phyloP scores from a whole-genome alignment of 495 filamentous ascomycete genomes.

The Aspergillus asperescens region DNA sequence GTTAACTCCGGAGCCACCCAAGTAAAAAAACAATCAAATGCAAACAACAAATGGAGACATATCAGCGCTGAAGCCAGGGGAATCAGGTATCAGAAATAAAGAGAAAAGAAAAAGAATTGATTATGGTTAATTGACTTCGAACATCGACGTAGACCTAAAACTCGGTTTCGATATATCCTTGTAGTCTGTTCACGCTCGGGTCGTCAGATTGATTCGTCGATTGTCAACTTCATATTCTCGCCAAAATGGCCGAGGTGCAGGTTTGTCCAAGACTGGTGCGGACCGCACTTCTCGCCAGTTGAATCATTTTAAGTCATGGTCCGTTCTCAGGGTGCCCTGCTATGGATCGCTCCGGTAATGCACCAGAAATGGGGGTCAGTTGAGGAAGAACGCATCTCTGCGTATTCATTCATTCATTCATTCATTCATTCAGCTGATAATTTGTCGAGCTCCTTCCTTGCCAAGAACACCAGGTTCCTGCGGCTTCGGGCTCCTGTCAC shows the following conservation, averaged over 20 bases:
- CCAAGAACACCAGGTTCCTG: constrained; percentile 90
- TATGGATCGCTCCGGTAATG: background rate
- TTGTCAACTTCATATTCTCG: background rate
- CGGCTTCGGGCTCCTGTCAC: constrained; percentile 88
- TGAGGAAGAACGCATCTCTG: background rate
- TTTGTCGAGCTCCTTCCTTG: constrained; percentile 81
- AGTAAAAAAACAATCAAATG: background rate
- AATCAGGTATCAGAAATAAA: constrained; percentile 24
- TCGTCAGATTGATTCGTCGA: background rate
- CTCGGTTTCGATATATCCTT: background rate
- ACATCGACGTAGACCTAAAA: background rate
- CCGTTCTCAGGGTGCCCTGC: background rate
- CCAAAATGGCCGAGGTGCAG: background rate
- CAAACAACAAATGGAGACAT: background rate
- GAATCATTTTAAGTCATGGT: background rate
- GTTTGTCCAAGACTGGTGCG: background rate
- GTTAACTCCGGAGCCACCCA: constrained; percentile 22
- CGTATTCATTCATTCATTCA: no score
- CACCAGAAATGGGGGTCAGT: background rate
- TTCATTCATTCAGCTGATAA: constrained; percentile 42
- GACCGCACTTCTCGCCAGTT: background rate
- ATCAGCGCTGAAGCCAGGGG: constrained; percentile 25
- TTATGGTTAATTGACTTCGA: background rate
- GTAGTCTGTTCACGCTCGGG: background rate
- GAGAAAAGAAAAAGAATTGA: background rate